phyloP scores from a whole-genome alignment of 208 protist species.

The Balamuthia mandrillaris region DNA sequence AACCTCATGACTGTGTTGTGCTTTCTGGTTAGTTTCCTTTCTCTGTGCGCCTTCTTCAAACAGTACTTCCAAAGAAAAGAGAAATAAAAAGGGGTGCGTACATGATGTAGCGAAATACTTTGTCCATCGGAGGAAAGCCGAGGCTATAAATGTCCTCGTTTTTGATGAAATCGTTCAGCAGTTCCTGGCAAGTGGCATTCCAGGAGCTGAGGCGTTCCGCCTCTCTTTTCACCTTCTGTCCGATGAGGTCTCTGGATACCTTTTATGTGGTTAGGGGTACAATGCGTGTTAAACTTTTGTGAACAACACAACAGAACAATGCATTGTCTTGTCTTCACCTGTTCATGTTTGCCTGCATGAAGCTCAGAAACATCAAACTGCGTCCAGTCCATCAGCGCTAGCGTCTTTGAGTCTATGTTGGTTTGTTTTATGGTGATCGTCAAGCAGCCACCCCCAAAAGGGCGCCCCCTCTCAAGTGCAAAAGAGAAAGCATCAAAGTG shows the following conservation, averaged over 20 bases:
- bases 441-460: too few species aligned
- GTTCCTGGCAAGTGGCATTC: background rate
- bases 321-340: background rate
- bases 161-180: background rate
- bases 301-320: too few species aligned
- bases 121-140: conserved; percentile 5
- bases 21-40: background rate
- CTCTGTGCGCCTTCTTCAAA: background rate
- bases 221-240: background rate
- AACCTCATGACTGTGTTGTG: background rate
- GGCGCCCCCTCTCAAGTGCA: too few species aligned
- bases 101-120: background rate
- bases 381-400: background rate
- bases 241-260: too few species aligned
- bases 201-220: background rate
- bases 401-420: too few species aligned
- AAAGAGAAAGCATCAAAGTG: too few species aligned
- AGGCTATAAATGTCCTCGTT: background rate
- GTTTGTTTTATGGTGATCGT: too few species aligned
- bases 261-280: too few species aligned
- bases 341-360: background rate
- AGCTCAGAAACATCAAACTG: background rate
- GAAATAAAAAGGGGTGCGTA: background rate
- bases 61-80: too few species aligned
- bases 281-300: too few species aligned